These are phyloP conservation scores for Tephrocybe rancida DNA, from an alignment of 768 basidiomycete species.

Conservation along the genomic window DNA sequence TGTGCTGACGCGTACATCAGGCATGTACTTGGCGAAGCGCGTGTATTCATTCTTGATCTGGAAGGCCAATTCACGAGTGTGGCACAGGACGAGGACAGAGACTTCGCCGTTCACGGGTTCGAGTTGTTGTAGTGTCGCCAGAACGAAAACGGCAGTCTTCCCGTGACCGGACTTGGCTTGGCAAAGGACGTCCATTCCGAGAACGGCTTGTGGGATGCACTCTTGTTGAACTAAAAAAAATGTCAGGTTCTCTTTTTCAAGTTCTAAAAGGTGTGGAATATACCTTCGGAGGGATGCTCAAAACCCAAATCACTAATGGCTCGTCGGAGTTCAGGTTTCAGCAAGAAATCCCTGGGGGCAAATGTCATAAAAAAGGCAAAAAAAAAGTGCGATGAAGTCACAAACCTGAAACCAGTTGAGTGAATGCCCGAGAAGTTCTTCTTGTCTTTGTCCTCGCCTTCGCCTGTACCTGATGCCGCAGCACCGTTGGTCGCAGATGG, in stretches of 20 bases:
- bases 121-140: slow-evolving; percentile 96
- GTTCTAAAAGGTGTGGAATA: slow-evolving; percentile 15
- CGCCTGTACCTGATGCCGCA: slow-evolving; percentile 45
- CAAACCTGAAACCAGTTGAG: slow-evolving; percentile 98
- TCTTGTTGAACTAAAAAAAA: slow-evolving; percentile 89
- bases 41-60: slow-evolving; percentile 99
- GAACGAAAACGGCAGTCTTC: slow-evolving; percentile 98
- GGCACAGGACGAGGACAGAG: slow-evolving; percentile 96
- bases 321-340: slow-evolving; percentile 95
- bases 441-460: slow-evolving; percentile 79
- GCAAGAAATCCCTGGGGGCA: slow-evolving; percentile 82
- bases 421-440: slow-evolving; percentile 99
- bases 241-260: background rate
- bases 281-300: slow-evolving; percentile 99
- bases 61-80: slow-evolving; percentile 98
- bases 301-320: slow-evolving; percentile 99
- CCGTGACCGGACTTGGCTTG: slow-evolving; percentile 99
- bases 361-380: slow-evolving; percentile 17
- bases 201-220: slow-evolving; percentile 98
- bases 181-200: slow-evolving; percentile 99
- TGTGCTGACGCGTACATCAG: slow-evolving; percentile 94
- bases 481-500: slow-evolving; percentile 51
- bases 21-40: slow-evolving; percentile 99
- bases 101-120: slow-evolving; percentile 99
- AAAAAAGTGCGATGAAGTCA: slow-evolving; percentile 7